Base-by-base conservation (phyloP, 1,284 basidiomycete genomes). In the Ganoderma resinaceum region DNA sequence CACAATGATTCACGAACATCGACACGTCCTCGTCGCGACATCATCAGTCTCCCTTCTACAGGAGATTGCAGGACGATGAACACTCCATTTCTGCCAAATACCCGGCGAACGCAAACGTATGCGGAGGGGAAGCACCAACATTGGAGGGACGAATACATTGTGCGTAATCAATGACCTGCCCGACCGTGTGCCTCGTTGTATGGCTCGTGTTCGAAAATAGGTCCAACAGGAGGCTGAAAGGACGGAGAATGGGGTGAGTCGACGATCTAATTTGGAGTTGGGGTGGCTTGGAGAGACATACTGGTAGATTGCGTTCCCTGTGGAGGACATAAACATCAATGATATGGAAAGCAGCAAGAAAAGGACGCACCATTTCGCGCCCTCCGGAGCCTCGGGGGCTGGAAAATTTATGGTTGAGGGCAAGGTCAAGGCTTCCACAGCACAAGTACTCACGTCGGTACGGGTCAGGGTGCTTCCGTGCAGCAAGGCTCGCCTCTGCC, bases 381-480 rank as follows among this genome's bases (percentile, higher is more conserved):
- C 95, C 72, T 91, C 94, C 62, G 94, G 94, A 78, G 90, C 92
- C 60, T 85, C 77, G 58, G 94, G 86, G 69, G 90, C 95, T 97
- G 72, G 31, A 37, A 5, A 66, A 61, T 42, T 70, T 49, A 71
- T 68, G 73, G 70, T 67, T 71, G 29, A 71, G n/a, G 38, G 58
- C 46, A n/a, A 35, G 20, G 42, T n/a, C 14, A 37, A 49, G 58
- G 46, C 31, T 38, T 20, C 9, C 38, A 82, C 82, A 78, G 38
- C 29, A 42, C 29, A 38, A 49, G 29, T 35, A 86, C 89, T 82
- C 81, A 98, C 96, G 83, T 80, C 93, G 92, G 82, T 96, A 96
- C 62, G 96, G 96, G 81, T 98, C 96, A 14, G 96, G 96, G 80
- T 98, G 96, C 72, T 84, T 84, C 75, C 82, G 87, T 38, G 81